Conservation (phyloP, 108 stramenopile species). For the Conticribra guillardii region DNA sequence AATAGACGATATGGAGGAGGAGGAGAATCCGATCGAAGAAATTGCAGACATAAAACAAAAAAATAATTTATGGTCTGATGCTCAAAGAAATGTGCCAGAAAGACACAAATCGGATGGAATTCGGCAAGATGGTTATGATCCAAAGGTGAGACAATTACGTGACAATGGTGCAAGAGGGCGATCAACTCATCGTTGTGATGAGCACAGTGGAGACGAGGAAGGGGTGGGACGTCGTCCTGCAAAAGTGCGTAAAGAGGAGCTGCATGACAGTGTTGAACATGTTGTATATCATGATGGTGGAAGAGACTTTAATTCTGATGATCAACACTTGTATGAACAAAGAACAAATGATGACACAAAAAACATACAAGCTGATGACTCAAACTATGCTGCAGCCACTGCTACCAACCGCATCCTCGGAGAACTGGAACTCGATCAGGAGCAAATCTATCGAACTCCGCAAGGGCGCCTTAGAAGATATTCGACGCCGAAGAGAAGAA, state of each 20-base stretch:
- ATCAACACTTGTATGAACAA: no score
- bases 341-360: background rate
- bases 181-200: conserved; percentile 5
- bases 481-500: conserved; percentile 35
- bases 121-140: background rate
- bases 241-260: no score
- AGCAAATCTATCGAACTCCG: conserved; percentile 13
- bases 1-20: conserved; percentile 53
- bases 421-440: conserved; percentile 42
- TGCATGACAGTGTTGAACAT: no score
- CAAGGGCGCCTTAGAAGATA: conserved; percentile 40
- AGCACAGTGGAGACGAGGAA: conserved; percentile 4
- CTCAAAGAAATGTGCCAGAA: background rate
- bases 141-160: background rate
- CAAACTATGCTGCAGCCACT: conserved; percentile 1
- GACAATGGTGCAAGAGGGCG: background rate
- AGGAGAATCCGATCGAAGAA: background rate
- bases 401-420: conserved; percentile 33
- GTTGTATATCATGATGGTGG: no score
- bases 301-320: no score
- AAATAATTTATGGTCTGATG: background rate
- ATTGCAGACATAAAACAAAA: background rate
- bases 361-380: background rate
- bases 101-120: background rate
- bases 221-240: no score